phyloP scores from a whole-genome alignment of 495 filamentous ascomycete genomes.

The Penicillium ochrochloron region DNA sequence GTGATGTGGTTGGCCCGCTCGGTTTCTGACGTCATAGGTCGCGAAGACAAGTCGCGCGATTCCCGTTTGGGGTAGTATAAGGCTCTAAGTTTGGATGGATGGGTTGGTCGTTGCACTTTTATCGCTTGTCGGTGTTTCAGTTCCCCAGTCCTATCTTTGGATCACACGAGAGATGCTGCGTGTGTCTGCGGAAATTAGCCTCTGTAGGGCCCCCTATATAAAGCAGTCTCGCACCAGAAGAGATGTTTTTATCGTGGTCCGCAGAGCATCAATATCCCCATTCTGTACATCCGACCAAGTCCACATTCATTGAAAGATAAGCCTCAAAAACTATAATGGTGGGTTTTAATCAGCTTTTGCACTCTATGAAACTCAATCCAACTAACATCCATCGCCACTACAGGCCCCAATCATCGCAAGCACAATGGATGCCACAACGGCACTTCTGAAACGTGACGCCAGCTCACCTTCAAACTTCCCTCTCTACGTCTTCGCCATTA shows the following conservation, averaged over 20 bases:
- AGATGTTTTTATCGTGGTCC: no score
- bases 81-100: constrained; percentile 15
- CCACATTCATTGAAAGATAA: not conserved
- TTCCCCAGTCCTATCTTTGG: constrained; percentile 24
- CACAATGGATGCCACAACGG: constrained; percentile 15
- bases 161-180: not conserved
- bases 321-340: not conserved
- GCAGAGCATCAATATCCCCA: not conserved
- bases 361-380: not conserved
- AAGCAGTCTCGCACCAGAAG: not conserved
- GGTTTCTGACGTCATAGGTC: constrained; percentile 33
- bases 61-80: constrained; percentile 24
- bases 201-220: constrained; percentile 9
- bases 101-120: constrained; percentile 18
- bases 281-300: not conserved
- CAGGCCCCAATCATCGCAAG: constrained; percentile 10
- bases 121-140: constrained; percentile 24
- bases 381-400: not conserved
- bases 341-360: not conserved
- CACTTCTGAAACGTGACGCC: constrained; percentile 22
- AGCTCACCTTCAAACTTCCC: constrained; percentile 21
- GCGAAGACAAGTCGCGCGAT: constrained; percentile 15
- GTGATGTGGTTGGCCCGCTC: constrained; percentile 29
- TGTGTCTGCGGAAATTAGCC: not conserved
- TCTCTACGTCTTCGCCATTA: constrained; percentile 36